Conservation (phyloP, 176 grass and related monocot species). For the Saccharum spontaneum region DNA sequence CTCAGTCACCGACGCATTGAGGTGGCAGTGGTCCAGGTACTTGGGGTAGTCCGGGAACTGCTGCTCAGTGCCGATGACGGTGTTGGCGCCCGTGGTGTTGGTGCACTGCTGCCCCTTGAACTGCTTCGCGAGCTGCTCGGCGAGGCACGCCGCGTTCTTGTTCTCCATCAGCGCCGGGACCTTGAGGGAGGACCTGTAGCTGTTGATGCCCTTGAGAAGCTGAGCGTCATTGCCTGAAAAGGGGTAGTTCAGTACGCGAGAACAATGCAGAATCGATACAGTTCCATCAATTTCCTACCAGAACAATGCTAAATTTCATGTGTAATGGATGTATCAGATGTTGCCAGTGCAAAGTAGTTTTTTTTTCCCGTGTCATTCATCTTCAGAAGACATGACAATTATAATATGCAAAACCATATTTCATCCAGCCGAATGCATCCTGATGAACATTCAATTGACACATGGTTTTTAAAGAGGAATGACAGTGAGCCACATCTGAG, state of each 20-base stretch:
- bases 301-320: background rate
- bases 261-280: background rate
- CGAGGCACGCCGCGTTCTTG: conserved; percentile 71
- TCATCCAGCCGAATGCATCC: too few species aligned
- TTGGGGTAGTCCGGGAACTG: conserved; percentile 78
- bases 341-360: background rate
- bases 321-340: background rate
- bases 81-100: conserved; percentile 87
- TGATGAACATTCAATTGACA: too few species aligned
- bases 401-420: too few species aligned
- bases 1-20: conserved; percentile 75
- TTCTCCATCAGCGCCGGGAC: conserved; percentile 72
- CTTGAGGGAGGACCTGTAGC: conserved; percentile 72
- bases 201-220: conserved; percentile 89
- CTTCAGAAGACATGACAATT: background rate
- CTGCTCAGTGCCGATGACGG: conserved; percentile 77
- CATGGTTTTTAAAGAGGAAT: background rate
- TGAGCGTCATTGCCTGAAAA: conserved; percentile 54
- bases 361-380: background rate
- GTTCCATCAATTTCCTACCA: background rate
- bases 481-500: background rate
- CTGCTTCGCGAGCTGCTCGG: conserved; percentile 75
- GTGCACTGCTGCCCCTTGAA: conserved; percentile 79
- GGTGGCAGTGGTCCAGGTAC: conserved; percentile 71
- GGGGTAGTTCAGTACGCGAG: background rate